Base-by-base conservation (phyloP, 1,139 yeast species). In the Kurtzmaniella quercitrusa region DNA sequence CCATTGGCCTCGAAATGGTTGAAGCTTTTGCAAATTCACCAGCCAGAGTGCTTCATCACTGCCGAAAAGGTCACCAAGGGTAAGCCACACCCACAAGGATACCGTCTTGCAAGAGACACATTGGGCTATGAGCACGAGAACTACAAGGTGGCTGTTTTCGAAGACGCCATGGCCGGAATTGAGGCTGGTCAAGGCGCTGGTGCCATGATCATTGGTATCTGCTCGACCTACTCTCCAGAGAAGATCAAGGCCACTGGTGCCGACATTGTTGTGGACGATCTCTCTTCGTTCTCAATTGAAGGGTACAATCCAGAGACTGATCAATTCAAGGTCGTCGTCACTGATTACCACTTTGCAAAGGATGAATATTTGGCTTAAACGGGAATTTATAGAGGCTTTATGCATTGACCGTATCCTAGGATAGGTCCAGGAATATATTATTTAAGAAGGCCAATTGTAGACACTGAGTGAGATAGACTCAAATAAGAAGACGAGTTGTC, bases 111-210 rank as follows among this genome's bases (percentile, higher is more conserved):
- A 53, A 77, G 86, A 70, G 65, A 76, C 58, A 68, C 78, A 48
- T 70, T 82, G 55, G 81, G 83, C 37, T 72, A 71, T 61, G 74
- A 76, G 51, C 60, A 65, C 47, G 63, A 56, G 14, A 50, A 51
- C 56, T 72, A 73, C 58, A 73, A 72, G 60, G 83, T 76, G 51
- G 79, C 85, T 40, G 95, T 87, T 21, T 85, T 85, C 58, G 95
- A 86, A 68, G 95, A 86, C 60, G 94, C 95, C 41, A 93, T 93
- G 42, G 93, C 91, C 41, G 95, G 95, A 62, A 82, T 87, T 53
- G 70, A 77, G 50, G 93, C 95, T 41, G 95, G 95, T 65, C 80
- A 83, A 60, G 87, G 79, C 52, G 88, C 94, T 27, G 95, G 94
- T 53, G 91, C 94, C 58, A 75, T 77, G 62, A 83, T 86, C 50